Evolutionary conservation across 371 early-diverging fungal genomes (phyloP).

Genomic region (Basidiobolus heterosporus): DNA sequence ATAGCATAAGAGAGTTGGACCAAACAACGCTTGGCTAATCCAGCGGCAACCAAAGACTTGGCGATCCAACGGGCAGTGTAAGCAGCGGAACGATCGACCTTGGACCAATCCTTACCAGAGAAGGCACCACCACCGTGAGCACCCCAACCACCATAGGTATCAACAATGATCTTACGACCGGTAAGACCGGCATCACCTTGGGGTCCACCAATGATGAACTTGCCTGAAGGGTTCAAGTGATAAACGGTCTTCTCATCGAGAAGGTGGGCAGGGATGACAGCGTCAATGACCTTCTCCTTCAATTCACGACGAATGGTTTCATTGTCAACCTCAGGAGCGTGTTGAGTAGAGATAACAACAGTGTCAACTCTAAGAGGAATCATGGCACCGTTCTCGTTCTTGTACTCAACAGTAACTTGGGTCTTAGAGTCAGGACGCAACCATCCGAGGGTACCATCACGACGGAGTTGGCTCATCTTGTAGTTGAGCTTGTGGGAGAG

Average conservation of each 20-base stretch:
- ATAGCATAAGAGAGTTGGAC: slow-evolving; percentile 99
- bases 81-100: slow-evolving; percentile 99
- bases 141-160: slow-evolving; percentile 93
- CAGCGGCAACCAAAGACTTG: slow-evolving; percentile 83
- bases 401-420: slow-evolving; percentile 99
- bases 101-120: slow-evolving; percentile 99
- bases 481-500: slow-evolving; percentile 94
- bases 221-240: slow-evolving; percentile 97
- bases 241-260: slow-evolving; percentile 82
- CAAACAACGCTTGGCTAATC: slow-evolving; percentile 83
- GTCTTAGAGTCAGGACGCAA: slow-evolving; percentile 98
- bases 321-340: slow-evolving; percentile 73
- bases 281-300: slow-evolving; percentile 83
- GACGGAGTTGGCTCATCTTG: slow-evolving; percentile 88
- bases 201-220: slow-evolving; percentile 98
- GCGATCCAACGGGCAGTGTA: slow-evolving; percentile 99
- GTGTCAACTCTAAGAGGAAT: slow-evolving; percentile 93
- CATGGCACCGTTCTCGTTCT: slow-evolving; percentile 80
- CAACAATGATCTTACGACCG: slow-evolving; percentile 99
- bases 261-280: slow-evolving; percentile 84
- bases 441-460: slow-evolving; percentile 78
- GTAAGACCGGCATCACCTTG: slow-evolving; percentile 99
- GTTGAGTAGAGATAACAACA: slow-evolving; percentile 97
- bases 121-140: slow-evolving; percentile 99
- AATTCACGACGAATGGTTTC: slow-evolving; percentile 76